Base-by-base conservation (phyloP, 2,329 filamentous ascomycete species). In the Lachnellula arida region DNA sequence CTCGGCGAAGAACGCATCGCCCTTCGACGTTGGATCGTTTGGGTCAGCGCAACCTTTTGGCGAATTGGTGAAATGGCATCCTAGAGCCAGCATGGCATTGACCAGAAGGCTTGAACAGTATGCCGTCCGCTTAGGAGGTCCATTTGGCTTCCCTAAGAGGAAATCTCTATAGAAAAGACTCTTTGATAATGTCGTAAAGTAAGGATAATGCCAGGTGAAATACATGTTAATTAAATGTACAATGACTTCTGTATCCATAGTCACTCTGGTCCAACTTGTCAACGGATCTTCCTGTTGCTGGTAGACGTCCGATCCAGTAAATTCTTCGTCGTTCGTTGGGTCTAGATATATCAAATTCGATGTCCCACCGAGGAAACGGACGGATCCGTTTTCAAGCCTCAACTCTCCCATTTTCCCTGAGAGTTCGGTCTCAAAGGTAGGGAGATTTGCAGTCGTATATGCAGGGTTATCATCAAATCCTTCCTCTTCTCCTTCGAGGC, bases 201-300 rank as follows among this genome's bases (percentile, higher is more conserved):
- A 97, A 17, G 91, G 87, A 72, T 97, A 97, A 72, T 97, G 94
- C 88, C 93, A 97, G 65, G 86, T 91, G 74, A 97, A 97, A 74
- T 99, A 99, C 89, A 97, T 92, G 67, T 92, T 93, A 69, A 99
- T 84, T 17, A 99, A 82, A 71, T 97, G 93, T 15, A 86, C 81
- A 64, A 97, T 85, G 46, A 96, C 78, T 53, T 88, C 82, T 23
- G 85, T 79, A 69, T 97, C 91, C 50, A 84, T 78, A 1, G 91
- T 96, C 46, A 96, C 91, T 15, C 79, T 82, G 0, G 93, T 96
- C 94, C 94, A 99, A 53, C 87, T 92, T 19, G 84, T 85, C 53
- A 94, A 79, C 4, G 91, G 86, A 59, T 93, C 82, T 51, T 87
- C 83, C 59, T 80, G 66, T 51, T 71, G 67, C 34, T 65, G 63